Base-by-base conservation (phyloP, 2,329 filamentous ascomycete genomes). In the Alternaria solani region DNA sequence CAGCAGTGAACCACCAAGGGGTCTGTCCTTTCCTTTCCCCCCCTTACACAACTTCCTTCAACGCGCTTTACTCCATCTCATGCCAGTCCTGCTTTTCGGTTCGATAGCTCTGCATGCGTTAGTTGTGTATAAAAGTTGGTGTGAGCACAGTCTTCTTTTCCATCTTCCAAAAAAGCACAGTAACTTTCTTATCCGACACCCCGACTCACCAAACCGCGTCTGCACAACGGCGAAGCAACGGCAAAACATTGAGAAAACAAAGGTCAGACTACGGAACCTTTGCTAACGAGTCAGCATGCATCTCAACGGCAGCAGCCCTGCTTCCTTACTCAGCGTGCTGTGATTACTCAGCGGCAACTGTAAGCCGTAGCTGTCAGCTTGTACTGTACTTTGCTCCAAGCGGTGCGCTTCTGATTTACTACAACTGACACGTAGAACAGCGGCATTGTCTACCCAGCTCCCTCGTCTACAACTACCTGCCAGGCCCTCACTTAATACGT, bases 271-370 rank as follows among this genome's bases (percentile, higher is more conserved):
- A 32, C 28, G 11, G 32, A 51, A 38, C n/a, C 48, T 38, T 51
- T 25, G 18, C 32, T 25, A 8, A 52, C 41, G 49, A 52, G 49
- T 42, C 49, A 42, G 25, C 38, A 52, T 26, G 38, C 38, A 23
- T 52, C 28, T 14, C 23, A 52, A 52, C 49, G 51, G 36, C 38
- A 43, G 18, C 39, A 43, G 36, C 36, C 46, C 30, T 30, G 20
- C 23, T n/a, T n/a, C 12, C 9, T 32, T 49, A 25, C 8, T 25
- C 51, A 43, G 7, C 14, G 18, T 43, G 25, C 23, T 36, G 54
- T 43, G 32, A 49, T 56, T 47, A 51, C 54, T 48, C 36, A 49
- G 25, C 23, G 25, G 28, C 54, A 56, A 23, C 26, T 39, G 26
- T 34, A 25, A 18, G 23, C 36, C 44, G 26, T 51, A 6, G 20